phyloP scores from a whole-genome alignment of 441 rosid species.

The Cnidoscolus chayamansa region DNA sequence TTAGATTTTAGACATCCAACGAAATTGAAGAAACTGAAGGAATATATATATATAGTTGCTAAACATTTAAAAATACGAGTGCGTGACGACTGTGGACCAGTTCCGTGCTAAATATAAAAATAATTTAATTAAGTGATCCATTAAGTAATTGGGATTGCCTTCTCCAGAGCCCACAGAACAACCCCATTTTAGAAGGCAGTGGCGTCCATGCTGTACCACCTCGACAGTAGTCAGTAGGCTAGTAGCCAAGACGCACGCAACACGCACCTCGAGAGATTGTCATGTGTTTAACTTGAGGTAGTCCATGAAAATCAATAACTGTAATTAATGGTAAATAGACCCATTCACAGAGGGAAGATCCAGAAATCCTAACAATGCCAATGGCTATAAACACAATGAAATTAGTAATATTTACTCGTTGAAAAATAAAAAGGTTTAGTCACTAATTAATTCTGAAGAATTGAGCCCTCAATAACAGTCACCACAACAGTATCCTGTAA shows the following conservation, averaged over 20 bases:
- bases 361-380: not conserved
- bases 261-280: not conserved
- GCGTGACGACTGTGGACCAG: too few species aligned
- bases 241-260: not conserved
- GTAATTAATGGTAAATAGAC: too few species aligned
- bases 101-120: too few species aligned
- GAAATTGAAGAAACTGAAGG: too few species aligned
- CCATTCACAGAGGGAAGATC: too few species aligned
- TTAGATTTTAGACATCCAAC: too few species aligned
- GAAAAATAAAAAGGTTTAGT: not conserved
- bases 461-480: slow-evolving; percentile 8
- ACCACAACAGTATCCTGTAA: slow-evolving; percentile 1
- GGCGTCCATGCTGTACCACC: slow-evolving; percentile 5
- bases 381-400: not conserved
- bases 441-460: not conserved
- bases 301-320: too few species aligned
- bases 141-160: not conserved
- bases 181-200: not conserved
- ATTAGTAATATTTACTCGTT: slow-evolving; percentile 10
- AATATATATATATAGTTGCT: too few species aligned
- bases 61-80: too few species aligned
- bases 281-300: not conserved
- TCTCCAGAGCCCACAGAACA: not conserved
- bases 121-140: too few species aligned
- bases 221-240: not conserved